These are phyloP conservation scores for Chaetomium strumarium DNA, from an alignment of 2,329 filamentous ascomycete genomes.

Conservation along the genomic window DNA sequence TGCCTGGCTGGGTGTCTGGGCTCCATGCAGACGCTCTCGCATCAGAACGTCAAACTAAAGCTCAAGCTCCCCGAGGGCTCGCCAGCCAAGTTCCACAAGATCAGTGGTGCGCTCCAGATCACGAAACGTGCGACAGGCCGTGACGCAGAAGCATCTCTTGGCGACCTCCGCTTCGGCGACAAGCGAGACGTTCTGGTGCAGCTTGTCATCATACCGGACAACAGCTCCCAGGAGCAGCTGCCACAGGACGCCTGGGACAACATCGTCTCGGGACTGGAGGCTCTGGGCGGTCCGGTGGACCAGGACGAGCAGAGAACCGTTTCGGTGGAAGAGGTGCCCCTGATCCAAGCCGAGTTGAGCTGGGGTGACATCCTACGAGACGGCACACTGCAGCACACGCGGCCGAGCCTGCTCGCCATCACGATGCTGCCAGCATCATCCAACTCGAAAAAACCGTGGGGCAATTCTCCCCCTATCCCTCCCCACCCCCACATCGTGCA, in stretches of 20 bases:
- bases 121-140: constrained; percentile 93
- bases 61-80: constrained; percentile 91
- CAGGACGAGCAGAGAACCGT: constrained; percentile 75
- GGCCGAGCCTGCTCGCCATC: constrained; percentile 87
- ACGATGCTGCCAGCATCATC: constrained; percentile 77
- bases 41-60: constrained; percentile 96
- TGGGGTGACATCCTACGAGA: constrained; percentile 93
- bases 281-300: constrained; percentile 80
- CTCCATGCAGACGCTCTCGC: constrained; percentile 87
- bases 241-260: constrained; percentile 96
- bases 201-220: constrained; percentile 85
- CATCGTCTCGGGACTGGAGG: constrained; percentile 91
- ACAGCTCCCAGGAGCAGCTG: constrained; percentile 70
- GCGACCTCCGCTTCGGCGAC: constrained; percentile 90
- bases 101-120: constrained; percentile 90
- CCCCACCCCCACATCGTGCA: constrained; percentile 94
- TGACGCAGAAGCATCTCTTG: constrained; percentile 86
- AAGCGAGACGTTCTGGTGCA: constrained; percentile 92
- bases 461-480: constrained; percentile 72
- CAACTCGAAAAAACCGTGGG: constrained; percentile 59
- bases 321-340: constrained; percentile 88
- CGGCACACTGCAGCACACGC: constrained; percentile 75
- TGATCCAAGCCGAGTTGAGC: constrained; percentile 89
- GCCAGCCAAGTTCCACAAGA: constrained; percentile 97
- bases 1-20: constrained; percentile 91